Conservation (phyloP, 176 grass and related monocot genomes). For the Chrysopogon serrulatus region DNA sequence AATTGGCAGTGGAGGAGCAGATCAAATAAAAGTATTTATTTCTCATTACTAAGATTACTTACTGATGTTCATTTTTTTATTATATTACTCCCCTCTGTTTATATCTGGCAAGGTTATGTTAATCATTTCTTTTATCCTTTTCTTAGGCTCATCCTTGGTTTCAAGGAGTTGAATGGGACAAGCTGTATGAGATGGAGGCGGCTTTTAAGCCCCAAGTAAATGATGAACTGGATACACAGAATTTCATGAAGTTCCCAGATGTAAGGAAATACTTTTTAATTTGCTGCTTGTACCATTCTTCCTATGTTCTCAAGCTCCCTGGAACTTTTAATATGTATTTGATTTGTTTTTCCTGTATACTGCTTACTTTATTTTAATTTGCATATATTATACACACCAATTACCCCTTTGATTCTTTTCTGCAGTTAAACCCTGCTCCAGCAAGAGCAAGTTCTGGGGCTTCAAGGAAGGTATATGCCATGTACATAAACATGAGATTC, state of each 20-base stretch:
- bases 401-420: neutral
- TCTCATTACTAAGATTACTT: slow-evolving; percentile 26
- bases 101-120: slow-evolving; percentile 13
- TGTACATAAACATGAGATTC: neutral
- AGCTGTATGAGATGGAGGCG: slow-evolving; percentile 96
- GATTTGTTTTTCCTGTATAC: neutral
- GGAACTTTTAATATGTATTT: slow-evolving; percentile 7
- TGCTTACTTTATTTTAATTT: neutral
- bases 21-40: slow-evolving; percentile 77
- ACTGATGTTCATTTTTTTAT: slow-evolving; percentile 2
- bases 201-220: slow-evolving; percentile 95
- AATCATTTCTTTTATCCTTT: neutral
- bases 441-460: slow-evolving; percentile 23
- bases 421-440: slow-evolving; percentile 24
- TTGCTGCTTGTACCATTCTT: neutral
- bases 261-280: slow-evolving; percentile 49
- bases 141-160: slow-evolving; percentile 81
- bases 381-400: neutral
- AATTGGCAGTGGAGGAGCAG: slow-evolving; percentile 71
- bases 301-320: neutral
- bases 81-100: neutral
- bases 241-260: slow-evolving; percentile 97
- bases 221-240: slow-evolving; percentile 91
- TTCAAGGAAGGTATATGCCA: slow-evolving; percentile 29
- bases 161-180: slow-evolving; percentile 78